Evolutionary conservation across 306 rosid species (phyloP), one percentile per base, ranked within the genome.

Genomic region (Trifolium pratense): DNA sequence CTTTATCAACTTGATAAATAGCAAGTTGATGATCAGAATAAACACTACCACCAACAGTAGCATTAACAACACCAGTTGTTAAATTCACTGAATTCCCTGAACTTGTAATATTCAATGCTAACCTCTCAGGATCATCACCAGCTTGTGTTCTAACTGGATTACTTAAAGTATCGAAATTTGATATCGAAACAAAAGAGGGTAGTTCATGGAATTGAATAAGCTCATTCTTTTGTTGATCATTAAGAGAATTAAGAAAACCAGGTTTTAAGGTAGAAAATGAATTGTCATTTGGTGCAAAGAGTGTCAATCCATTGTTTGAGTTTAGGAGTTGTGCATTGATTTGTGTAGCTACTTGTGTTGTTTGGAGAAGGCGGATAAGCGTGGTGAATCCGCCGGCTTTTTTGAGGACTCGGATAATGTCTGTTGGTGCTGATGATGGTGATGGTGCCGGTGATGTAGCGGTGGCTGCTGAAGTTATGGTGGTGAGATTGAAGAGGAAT

Each of bases 71-170:
- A 17, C 96, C 92, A 3, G 84, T 84, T 5, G 91, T 80, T 13
- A 85, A 6, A 66, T 90, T 90, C 32, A 90, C 92, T 67, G 74
- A 71, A 69, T 73, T 90, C 37, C 96, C 91, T 0, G 84, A 73
- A 23, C 89, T 84, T 17, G 92, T 90, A 11, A 90, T 82, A 64
- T 90, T 87, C 60, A 90, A 51, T 17, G 88, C 89, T 67, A 78
- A 59, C 75, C 87, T 87, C 0, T 83, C 74, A 5, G 86, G 79
- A 5, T 80, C 76, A 15, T 79, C 90, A n/a, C 96, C 90, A 0
- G 92, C 96, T 20, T 88, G 91, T 37, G 96, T 90, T 65, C 91
- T 77, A 37, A 90, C 82, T 0, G 92, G 91, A 67, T 90, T 88
- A 74, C 92, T 88, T 15, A 90, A 52, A 10, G 96, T 88, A 37